Evolutionary conservation across 805 yeast genomes (phyloP).

Genomic region (Spathaspora boniae): DNA sequence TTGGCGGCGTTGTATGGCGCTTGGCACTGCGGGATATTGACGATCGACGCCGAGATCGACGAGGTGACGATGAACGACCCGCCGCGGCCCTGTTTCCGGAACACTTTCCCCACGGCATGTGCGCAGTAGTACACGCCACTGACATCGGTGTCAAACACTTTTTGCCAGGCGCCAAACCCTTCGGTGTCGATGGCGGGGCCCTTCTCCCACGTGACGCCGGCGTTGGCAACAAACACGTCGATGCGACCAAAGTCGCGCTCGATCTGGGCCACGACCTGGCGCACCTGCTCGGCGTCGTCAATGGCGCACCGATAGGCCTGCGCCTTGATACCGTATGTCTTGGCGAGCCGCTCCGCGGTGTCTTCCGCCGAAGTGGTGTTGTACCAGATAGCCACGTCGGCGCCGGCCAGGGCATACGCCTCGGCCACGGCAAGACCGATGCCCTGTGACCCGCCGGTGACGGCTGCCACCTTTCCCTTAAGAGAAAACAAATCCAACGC

Average conservation of each 20-base stretch:
- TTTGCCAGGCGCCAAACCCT: slow-evolving; percentile 59
- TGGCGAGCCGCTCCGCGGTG: slow-evolving; percentile 22
- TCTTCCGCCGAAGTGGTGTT: slow-evolving; percentile 42
- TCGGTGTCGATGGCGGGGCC: slow-evolving; percentile 38
- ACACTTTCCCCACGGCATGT: slow-evolving; percentile 66
- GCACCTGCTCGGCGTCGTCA: slow-evolving; percentile 34
- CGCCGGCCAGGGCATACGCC: slow-evolving; percentile 37
- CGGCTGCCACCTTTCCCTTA: slow-evolving; percentile 29
- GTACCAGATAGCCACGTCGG: slow-evolving; percentile 40
- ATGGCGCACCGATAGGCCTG: slow-evolving; percentile 49
- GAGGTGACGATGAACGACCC: slow-evolving; percentile 77
- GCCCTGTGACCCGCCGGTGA: slow-evolving; percentile 39
- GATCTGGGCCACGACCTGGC: slow-evolving; percentile 27
- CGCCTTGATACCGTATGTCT: slow-evolving; percentile 56
- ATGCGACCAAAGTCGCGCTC: slow-evolving; percentile 32
- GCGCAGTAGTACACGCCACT: slow-evolving; percentile 81
- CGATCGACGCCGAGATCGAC: slow-evolving; percentile 88
- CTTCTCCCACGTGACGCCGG: slow-evolving; percentile 46
- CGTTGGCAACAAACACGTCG: slow-evolving; percentile 45
- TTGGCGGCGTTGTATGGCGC: slow-evolving; percentile 42
- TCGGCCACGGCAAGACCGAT: slow-evolving; percentile 35
- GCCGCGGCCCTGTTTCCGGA: slow-evolving; percentile 71
- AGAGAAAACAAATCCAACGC: slow-evolving; percentile 30
- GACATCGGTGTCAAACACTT: slow-evolving; percentile 69
- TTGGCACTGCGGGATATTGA: slow-evolving; percentile 72